A percentile compares a stretch with the other conserved stretches of the same genome.
Evolutionary conservation across 2,329 filamentous ascomycete genomes (phyloP).

Genomic region (Fusarium anthophilum): DNA sequence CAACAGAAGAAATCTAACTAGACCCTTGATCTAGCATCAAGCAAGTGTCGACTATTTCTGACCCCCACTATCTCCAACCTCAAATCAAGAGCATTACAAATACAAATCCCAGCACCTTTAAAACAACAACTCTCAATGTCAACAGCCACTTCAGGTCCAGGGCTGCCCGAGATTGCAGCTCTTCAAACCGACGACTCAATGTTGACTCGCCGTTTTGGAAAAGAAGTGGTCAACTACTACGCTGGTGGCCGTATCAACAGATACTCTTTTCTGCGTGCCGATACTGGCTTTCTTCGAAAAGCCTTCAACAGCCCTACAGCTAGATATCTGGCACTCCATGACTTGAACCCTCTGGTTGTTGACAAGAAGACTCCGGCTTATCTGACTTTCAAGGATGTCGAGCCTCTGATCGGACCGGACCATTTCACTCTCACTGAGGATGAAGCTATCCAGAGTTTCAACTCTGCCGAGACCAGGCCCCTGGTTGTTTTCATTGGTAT

Average conservation of each 20-base stretch:
- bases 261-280: constrained; percentile 78
- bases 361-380: constrained; percentile 70
- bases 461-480: constrained; percentile 74
- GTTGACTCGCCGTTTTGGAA: constrained; percentile 80
- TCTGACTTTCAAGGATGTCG: constrained; percentile 74
- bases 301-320: constrained; percentile 74
- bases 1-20: not conserved
- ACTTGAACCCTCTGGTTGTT: constrained; percentile 76
- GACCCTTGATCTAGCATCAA: not conserved
- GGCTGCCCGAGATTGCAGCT: constrained; percentile 57
- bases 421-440: constrained; percentile 78
- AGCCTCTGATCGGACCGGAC: constrained; percentile 73
- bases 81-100: constrained; percentile 24
- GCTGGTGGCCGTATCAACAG: constrained; percentile 81
- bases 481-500: constrained; percentile 87
- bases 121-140: constrained; percentile 29
- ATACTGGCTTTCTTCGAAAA: constrained; percentile 73
- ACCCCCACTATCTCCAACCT: not conserved
- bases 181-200: constrained; percentile 67
- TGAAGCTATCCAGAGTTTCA: constrained; percentile 75
- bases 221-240: constrained; percentile 86
- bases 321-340: constrained; percentile 80
- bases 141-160: constrained; percentile 44
- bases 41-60: not conserved
- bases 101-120: constrained; percentile 9